These are phyloP conservation scores for Tulasnella sp. DNA, from an alignment of 768 basidiomycete genomes.

Conservation along the genomic window DNA sequence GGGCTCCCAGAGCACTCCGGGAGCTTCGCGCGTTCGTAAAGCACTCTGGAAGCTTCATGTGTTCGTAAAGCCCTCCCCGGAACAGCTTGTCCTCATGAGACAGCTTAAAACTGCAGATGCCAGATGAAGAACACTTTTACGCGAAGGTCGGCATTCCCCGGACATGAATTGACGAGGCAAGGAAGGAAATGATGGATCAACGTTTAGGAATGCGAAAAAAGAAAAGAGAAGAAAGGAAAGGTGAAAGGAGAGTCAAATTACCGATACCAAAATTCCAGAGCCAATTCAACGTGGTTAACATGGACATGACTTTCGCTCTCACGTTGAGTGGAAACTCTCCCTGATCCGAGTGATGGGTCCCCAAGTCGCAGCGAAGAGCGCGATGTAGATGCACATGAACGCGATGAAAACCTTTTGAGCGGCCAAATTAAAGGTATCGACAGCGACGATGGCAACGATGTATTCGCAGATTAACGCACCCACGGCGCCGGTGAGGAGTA, in stretches of 20 bases:
- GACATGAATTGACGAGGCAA: conserved; percentile 37
- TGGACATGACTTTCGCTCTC: conserved; percentile 72
- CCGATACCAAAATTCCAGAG: conserved; percentile 69
- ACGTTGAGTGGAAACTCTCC: conserved; percentile 77
- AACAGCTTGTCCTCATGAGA: no score
- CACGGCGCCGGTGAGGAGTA: conserved; percentile 67
- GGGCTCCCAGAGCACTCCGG: no score
- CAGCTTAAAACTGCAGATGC: no score
- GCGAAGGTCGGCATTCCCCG: conserved; percentile 21
- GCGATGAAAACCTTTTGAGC: conserved; percentile 30
- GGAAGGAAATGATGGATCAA: conserved; percentile 32
- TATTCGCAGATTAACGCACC: conserved; percentile 82
- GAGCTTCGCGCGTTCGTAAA: no score
- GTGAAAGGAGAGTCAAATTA: conserved; percentile 27
- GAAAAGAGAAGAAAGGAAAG: conserved; percentile 18
- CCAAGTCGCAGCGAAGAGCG: conserved; percentile 45
- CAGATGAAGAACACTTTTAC: conserved; percentile 81
- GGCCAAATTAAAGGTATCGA: conserved; percentile 25
- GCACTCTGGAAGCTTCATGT: no score
- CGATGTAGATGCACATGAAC: conserved; percentile 19
- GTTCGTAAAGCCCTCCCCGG: no score
- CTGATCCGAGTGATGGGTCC: conserved; percentile 61
- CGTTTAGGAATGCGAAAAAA: conserved; percentile 11
- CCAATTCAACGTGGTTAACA: conserved; percentile 67
- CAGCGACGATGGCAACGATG: conserved; percentile 60